Evolutionary conservation across 306 rosid species (phyloP).

Genomic region (Alnus glutinosa): DNA sequence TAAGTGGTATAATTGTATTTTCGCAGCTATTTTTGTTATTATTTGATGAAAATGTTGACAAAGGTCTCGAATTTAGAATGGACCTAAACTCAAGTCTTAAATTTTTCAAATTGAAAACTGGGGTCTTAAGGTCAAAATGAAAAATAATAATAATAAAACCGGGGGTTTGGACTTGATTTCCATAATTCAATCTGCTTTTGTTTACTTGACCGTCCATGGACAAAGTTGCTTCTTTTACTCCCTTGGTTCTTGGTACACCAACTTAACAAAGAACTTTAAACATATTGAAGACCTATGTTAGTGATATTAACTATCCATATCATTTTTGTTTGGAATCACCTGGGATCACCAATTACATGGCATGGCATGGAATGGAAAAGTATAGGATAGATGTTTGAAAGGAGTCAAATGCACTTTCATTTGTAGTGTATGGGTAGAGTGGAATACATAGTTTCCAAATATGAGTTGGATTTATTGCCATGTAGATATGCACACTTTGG

Average conservation of each 20-base stretch:
- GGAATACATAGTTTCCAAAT: background rate
- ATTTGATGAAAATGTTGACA: no score
- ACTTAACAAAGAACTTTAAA: background rate
- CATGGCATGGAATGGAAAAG: background rate
- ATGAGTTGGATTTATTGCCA: background rate
- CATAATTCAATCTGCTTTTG: background rate
- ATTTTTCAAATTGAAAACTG: no score
- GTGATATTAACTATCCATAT: background rate
- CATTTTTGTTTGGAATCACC: background rate
- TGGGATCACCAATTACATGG: background rate
- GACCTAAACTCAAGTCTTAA: no score
- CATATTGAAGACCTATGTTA: background rate
- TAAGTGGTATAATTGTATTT: no score
- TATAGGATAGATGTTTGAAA: background rate
- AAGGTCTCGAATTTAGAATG: no score
- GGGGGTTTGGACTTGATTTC: no score
- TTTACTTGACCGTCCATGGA: background rate
- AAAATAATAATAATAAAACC: no score
- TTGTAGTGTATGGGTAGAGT: background rate
- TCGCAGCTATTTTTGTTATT: no score
- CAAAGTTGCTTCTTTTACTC: background rate
- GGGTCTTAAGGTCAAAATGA: no score
- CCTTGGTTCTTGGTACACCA: background rate
- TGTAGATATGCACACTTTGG: background rate
- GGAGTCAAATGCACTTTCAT: background rate